A percentile compares a stretch with the other conserved stretches of the same genome.
Evolutionary conservation across 2,329 filamentous ascomycete genomes (phyloP).

Genomic region (Dendrostoma leiphaemia): DNA sequence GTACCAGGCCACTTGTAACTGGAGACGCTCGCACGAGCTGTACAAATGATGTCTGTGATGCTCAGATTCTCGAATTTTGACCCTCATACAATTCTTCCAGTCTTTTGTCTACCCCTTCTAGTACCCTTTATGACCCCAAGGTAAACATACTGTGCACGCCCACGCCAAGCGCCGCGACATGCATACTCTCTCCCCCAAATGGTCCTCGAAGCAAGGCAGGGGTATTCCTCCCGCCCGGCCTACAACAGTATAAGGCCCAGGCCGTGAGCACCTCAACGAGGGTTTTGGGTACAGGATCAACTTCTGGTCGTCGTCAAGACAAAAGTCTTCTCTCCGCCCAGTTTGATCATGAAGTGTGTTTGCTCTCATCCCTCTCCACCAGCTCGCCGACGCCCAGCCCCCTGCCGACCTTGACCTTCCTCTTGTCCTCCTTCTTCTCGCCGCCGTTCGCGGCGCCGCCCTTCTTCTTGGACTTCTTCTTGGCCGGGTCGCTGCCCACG

Average conservation of each 20-base stretch:
- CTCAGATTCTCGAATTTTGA: too few relatives aligned
- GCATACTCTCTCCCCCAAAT: too few relatives aligned
- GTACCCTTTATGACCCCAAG: neutral
- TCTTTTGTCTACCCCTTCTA: constrained; percentile 9
- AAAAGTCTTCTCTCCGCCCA: neutral
- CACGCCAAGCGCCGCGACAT: too few relatives aligned
- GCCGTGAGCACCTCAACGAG: too few relatives aligned
- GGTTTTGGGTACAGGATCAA: too few relatives aligned
- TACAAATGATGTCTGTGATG: too few relatives aligned
- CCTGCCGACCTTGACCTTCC: constrained; percentile 83
- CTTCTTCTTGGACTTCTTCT: constrained; percentile 30
- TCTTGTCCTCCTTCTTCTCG: constrained; percentile 61
- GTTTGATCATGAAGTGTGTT: constrained; percentile 32
- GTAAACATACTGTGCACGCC: neutral
- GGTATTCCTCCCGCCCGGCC: too few relatives aligned
- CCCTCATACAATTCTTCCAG: neutral
- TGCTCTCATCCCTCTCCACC: constrained; percentile 68
- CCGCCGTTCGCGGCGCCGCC: constrained; percentile 25
- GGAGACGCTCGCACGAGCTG: too few relatives aligned
- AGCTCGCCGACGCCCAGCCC: constrained; percentile 75
- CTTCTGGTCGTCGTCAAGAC: too few relatives aligned
- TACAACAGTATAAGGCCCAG: too few relatives aligned
- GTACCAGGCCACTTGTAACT: too few relatives aligned
- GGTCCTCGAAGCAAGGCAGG: too few relatives aligned
- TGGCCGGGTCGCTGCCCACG: constrained; percentile 48